Percentiles rank a stretch among this genome's conserved stretches.
Conservation (phyloP, 2,329 filamentous ascomycete genomes). For the Geosmithia flava region DNA sequence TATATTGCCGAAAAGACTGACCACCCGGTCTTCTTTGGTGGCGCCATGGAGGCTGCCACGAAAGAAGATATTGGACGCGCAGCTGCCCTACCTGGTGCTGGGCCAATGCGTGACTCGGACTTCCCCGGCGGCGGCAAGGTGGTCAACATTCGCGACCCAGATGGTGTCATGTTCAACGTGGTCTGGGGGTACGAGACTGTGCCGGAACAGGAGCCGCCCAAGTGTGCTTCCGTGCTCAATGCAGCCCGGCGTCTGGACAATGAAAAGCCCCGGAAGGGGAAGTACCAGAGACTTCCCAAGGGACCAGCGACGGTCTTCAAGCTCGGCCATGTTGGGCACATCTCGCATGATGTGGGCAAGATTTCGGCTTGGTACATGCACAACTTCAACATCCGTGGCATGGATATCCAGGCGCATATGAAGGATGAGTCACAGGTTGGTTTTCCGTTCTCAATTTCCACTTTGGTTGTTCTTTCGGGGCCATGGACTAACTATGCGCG, state of each 20-base stretch:
- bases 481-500: no score
- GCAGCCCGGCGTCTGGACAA: no score
- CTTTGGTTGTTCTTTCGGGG: no score
- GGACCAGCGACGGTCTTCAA: constrained; percentile 22
- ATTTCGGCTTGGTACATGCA: constrained; percentile 21
- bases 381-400: constrained; percentile 27
- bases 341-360: constrained; percentile 16
- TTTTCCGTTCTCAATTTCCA: no score
- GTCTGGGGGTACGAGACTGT: neutral
- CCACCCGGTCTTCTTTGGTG: neutral
- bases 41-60: neutral
- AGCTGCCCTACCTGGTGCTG: constrained; percentile 1
- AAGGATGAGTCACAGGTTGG: no score
- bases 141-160: constrained; percentile 2
- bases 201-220: no score
- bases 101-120: neutral
- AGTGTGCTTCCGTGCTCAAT: no score
- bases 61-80: constrained; percentile 2
- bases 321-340: constrained; percentile 25
- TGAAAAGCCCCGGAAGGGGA: constrained; percentile 4
- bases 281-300: constrained; percentile 18
- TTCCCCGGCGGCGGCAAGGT: constrained; percentile 1
- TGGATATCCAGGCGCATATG: constrained; percentile 14
- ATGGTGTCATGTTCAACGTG: neutral
- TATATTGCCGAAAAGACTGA: constrained; percentile 1